Evolutionary conservation across 2,329 filamentous ascomycete species (phyloP), one percentile per base, ranked within the genome.

Genomic region (Fusarium sp.): DNA sequence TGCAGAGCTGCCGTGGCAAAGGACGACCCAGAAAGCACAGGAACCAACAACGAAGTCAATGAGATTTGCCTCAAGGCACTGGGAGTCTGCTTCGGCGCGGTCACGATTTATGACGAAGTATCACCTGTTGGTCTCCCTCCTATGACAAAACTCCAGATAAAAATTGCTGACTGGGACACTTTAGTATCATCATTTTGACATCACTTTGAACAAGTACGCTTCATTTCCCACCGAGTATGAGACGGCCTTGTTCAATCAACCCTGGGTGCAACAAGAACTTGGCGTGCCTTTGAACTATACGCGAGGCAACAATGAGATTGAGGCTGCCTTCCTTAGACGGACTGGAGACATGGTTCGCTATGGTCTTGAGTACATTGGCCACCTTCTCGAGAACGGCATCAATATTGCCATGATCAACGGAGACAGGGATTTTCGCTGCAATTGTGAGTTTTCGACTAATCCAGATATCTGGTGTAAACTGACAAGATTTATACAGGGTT

Each of bases 341-440:
- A 92, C 90, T 75, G 87, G 88, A 11, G 88, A 89, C 74, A 86
- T 91, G 74, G 83, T 91, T 25, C 79, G 86, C 16, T 64, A 62
- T 14, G 65, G 47, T 6, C 35, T 70, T 2, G 18, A 61, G 2
- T 83, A 88, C 69, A 84, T 93, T 7, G 89, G 90, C 65, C 81
- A 85, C 14, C 86, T 93, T 25, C 83, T 93, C 59, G 84, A 88
- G 18, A 85, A 83, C 1, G 91, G 90, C 25, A 88, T 94, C 27
- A 90, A 89, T 18, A 89, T 95, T 16, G 91, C 91, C 3, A 83
- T 95, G 66, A 87, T 94, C 65, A 93, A 95, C 80, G 88, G 88
- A 22, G 88, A 90, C 75, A 81, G 87, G 63, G 89, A 91, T 78
- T 90, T 88, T 71, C 86, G 88, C 68, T 91, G 88, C 80, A 90